Conservation (phyloP, 2,329 filamentous ascomycete genomes). For the Aspergillus udagawae region DNA sequence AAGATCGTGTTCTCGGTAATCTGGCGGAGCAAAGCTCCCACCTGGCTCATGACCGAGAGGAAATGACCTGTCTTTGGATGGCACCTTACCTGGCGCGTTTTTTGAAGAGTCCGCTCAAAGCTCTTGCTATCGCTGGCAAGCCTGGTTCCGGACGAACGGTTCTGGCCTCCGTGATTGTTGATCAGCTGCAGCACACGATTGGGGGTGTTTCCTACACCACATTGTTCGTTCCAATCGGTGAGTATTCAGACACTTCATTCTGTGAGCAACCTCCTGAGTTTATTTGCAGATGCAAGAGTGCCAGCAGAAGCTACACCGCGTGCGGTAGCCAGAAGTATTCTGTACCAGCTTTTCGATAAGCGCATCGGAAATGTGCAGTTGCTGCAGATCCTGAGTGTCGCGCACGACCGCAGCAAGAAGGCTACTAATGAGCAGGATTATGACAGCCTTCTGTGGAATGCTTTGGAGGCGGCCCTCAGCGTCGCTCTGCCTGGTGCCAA, state of each 20-base stretch:
- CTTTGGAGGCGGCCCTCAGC: slow-evolving; percentile 26
- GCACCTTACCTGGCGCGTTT: slow-evolving; percentile 48
- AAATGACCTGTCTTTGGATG: slow-evolving; percentile 55
- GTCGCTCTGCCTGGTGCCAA: slow-evolving; percentile 28
- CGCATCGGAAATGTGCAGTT: slow-evolving; percentile 39
- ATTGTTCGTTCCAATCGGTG: slow-evolving; percentile 36
- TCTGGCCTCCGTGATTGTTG: slow-evolving; percentile 37
- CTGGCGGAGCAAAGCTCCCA: slow-evolving; percentile 43
- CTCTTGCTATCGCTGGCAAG: slow-evolving; percentile 43
- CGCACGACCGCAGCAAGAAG: slow-evolving; percentile 24
- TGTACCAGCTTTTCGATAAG: slow-evolving; percentile 36
- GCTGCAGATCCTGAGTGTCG: slow-evolving; percentile 32
- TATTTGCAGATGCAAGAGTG: slow-evolving; percentile 26
- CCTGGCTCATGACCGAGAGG: slow-evolving; percentile 42
- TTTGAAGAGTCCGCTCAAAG: slow-evolving; percentile 41
- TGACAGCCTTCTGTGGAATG: slow-evolving; percentile 35
- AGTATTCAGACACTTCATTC: neutral
- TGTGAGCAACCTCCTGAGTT: neutral
- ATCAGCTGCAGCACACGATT: slow-evolving; percentile 37
- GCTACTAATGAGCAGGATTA: slow-evolving; percentile 25
- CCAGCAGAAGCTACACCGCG: slow-evolving; percentile 27
- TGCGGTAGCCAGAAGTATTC: slow-evolving; percentile 33
- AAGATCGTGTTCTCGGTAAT: slow-evolving; percentile 44
- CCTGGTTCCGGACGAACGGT: slow-evolving; percentile 39
- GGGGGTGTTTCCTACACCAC: slow-evolving; percentile 32